Evolutionary conservation across 1,284 basidiomycete genomes (phyloP).

Genomic region (Macrocystidia cucumis): DNA sequence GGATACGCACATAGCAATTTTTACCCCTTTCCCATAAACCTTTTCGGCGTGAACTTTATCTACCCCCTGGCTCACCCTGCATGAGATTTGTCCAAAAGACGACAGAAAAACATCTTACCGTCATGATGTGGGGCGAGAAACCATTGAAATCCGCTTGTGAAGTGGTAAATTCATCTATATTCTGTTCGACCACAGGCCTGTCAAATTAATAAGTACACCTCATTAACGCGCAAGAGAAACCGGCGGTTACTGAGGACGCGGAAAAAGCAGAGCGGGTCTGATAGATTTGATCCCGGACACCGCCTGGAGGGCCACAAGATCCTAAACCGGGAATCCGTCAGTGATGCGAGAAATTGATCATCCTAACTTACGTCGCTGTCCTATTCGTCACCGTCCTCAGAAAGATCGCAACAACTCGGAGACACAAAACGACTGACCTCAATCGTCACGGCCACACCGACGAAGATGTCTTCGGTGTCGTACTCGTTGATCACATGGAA

Average conservation of each 20-base stretch:
- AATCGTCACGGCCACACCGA: conserved; percentile 30
- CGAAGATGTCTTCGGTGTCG: conserved; percentile 28
- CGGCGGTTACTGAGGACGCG: conserved; percentile 21
- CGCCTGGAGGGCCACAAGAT: conserved; percentile 20
- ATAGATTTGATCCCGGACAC: conserved; percentile 30
- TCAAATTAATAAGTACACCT: no score
- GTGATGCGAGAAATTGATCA: no score
- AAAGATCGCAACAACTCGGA: no score
- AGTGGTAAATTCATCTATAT: no score
- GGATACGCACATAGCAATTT: conserved; percentile 33
- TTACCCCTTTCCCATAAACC: conserved; percentile 33
- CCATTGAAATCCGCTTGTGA: conserved; percentile 24
- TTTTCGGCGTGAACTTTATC: conserved; percentile 36
- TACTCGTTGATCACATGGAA: conserved; percentile 33
- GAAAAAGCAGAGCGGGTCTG: conserved; percentile 25
- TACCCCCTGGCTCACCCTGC: conserved; percentile 27
- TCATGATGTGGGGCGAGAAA: conserved; percentile 31
- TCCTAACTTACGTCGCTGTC: no score
- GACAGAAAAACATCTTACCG: conserved; percentile 18
- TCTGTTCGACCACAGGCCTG: no score
- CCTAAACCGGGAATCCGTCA: no score
- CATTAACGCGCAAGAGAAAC: neutral
- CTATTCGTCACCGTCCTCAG: no score
- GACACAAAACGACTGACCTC: conserved; percentile 19
- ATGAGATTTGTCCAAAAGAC: conserved; percentile 1